Base-by-base conservation (phyloP, 805 yeast genomes). In the Nakazawaea siamensis region DNA sequence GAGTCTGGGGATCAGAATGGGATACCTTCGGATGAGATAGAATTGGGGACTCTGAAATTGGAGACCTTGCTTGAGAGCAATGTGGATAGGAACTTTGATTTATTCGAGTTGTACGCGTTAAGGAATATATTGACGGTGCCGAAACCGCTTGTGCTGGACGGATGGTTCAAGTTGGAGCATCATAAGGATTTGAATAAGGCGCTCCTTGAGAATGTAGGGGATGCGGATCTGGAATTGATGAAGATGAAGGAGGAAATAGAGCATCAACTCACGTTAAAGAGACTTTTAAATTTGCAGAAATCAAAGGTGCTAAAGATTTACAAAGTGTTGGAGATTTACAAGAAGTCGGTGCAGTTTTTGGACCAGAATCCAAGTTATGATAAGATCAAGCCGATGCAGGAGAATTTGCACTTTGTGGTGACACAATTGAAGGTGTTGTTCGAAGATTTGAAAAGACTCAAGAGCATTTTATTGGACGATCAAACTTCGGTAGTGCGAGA, bases 21-120 rank as follows among this genome's bases (percentile, higher is more conserved):
- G 20, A 26, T 31, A 5, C 54, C 55, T 19, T 41, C 52, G n/a
- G 64, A 62, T 16, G 94, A 82, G 42, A 75, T 86, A 2, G 73
- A 71, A 41, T 48, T 70, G n/a, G 95, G 96, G 0, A 77, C 90
- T 0, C 92, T 86, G 0, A 76, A 80, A 49, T 57, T 87, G 27
- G 95, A 87, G 47, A 74, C 87, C 0, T 54, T 83, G 17, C 49
- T 88, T 37, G 95, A 83, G 49, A 70, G 74, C 41, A 68, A 78
- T 1, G 80, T 87, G 9, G 95, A 87, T 56, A 68, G 68, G 45
- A 83, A 83, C 51, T 87, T 85, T 52, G 97, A 88, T 54, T 80
- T 80, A 52, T 76, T 84, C 47, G 97, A 88, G 57, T 59, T 86
- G 23, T 88, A 88, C 55, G 71, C 83, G 2, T 58, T 85, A 33